phyloP scores from a whole-genome alignment of 2,329 filamentous ascomycete genomes.

The Macrophomina phaseolina region DNA sequence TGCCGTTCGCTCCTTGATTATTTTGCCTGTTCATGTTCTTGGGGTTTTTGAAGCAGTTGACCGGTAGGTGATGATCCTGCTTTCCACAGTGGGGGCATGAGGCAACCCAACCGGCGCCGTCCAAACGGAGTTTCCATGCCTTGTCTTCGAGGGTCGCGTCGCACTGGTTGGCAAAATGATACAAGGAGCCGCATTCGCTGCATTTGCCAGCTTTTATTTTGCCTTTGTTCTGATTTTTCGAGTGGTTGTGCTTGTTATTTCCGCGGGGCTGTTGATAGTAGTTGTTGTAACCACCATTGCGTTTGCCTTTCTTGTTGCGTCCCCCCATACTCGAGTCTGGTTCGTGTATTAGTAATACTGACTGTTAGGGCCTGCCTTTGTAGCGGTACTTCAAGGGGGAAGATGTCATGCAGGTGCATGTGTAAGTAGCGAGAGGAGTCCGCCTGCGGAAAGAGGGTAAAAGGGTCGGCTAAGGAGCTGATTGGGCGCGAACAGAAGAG shows the following conservation, averaged over 20 bases:
- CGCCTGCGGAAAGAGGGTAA: conserved; percentile 8
- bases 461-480: not conserved
- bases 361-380: not conserved
- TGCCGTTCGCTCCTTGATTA: not conserved
- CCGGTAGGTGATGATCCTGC: not conserved
- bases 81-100: not conserved
- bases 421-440: not conserved
- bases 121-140: not conserved
- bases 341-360: not conserved
- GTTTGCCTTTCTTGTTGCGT: not conserved
- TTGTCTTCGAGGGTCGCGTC: not conserved
- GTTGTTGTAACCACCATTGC: not conserved
- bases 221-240: not conserved
- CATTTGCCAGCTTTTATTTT: not conserved
- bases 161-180: not conserved
- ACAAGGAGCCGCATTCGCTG: not conserved
- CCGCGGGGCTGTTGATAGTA: not conserved
- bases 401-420: too few species aligned
- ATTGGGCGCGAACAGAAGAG: not conserved
- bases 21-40: not conserved
- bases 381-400: not conserved
- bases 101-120: not conserved
- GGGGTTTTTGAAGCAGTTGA: not conserved
- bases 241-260: not conserved
- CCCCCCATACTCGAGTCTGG: not conserved